A percentile compares a stretch with the other conserved stretches of the same genome.
These are phyloP conservation scores for Eleusine coracana DNA, from an alignment of 176 grass and related monocot species.

Conservation along the genomic window DNA sequence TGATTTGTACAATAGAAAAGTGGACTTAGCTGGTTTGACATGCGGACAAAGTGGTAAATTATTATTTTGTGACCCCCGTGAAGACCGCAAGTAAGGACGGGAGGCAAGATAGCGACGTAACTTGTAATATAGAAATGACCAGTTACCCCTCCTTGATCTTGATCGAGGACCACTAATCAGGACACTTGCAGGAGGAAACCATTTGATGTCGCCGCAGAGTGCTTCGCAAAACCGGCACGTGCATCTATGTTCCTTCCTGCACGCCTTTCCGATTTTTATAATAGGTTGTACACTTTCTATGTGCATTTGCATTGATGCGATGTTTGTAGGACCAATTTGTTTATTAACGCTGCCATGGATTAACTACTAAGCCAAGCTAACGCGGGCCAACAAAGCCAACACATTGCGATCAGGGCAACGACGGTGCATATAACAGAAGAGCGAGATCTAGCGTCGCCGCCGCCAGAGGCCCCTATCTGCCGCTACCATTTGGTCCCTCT, in stretches of 20 bases:
- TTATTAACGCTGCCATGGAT: background rate
- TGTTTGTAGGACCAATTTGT: background rate
- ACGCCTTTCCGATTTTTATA: background rate
- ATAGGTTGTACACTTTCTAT: background rate
- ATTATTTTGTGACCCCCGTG: background rate
- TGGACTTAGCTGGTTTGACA: background rate
- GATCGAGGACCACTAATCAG: constrained; percentile 18
- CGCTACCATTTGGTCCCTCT: too few species aligned
- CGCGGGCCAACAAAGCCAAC: too few species aligned
- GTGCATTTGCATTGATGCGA: background rate
- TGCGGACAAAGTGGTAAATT: background rate
- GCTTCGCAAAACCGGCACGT: constrained; percentile 21
- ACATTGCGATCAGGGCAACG: too few species aligned
- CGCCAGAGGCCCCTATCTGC: too few species aligned
- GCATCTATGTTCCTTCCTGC: background rate
- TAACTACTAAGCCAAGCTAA: background rate
- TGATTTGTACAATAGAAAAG: background rate
- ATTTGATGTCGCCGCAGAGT: background rate
- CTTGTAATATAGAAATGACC: background rate
- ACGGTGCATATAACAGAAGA: too few species aligned
- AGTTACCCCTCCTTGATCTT: background rate
- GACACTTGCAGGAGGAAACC: too few species aligned
- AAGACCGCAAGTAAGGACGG: background rate
- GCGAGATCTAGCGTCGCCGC: too few species aligned
- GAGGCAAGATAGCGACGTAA: constrained; percentile 28